phyloP scores from a whole-genome alignment of 345 rosid genomes.

The Eucalyptus pumila region DNA sequence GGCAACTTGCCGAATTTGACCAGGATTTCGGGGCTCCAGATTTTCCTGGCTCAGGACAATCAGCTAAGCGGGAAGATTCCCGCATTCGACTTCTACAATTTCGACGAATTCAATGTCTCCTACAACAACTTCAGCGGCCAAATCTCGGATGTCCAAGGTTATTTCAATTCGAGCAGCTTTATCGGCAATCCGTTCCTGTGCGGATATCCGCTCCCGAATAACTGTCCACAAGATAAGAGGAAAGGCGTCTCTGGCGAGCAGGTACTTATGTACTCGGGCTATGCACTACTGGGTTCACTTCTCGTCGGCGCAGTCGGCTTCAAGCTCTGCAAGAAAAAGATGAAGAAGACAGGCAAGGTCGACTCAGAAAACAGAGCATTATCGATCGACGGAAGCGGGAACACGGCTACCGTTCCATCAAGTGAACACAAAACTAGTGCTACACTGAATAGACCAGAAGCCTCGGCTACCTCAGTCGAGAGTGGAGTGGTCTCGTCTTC shows the following conservation, averaged over 20 bases:
- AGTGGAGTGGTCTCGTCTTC: slow-evolving; percentile 22
- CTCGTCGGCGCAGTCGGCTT: neutral
- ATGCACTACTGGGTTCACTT: slow-evolving; percentile 9
- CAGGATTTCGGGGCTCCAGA: slow-evolving; percentile 18
- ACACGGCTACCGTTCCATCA: slow-evolving; percentile 1
- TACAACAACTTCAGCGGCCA: slow-evolving; percentile 34
- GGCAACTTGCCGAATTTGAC: slow-evolving; percentile 27
- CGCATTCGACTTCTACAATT: slow-evolving; percentile 23
- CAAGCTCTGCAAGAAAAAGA: slow-evolving; percentile 4
- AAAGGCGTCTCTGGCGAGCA: slow-evolving; percentile 1
- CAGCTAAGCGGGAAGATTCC: slow-evolving; percentile 35
- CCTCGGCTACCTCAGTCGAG: slow-evolving; percentile 7
- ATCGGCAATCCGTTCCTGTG: slow-evolving; percentile 29
- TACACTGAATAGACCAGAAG: slow-evolving; percentile 3
- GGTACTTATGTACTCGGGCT: slow-evolving; percentile 34
- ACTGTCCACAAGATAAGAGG: slow-evolving; percentile 2
- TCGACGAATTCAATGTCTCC: slow-evolving; percentile 38
- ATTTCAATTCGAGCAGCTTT: slow-evolving; percentile 11
- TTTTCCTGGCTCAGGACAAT: slow-evolving; percentile 30
- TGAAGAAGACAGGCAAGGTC: neutral
- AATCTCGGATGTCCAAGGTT: slow-evolving; percentile 10
- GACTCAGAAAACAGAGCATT: neutral
- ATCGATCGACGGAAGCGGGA: slow-evolving; percentile 5
- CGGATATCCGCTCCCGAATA: slow-evolving; percentile 13
- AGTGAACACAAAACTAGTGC: neutral